phyloP scores from a whole-genome alignment of 2,329 filamentous ascomycete genomes.

The Cadophora gregata region DNA sequence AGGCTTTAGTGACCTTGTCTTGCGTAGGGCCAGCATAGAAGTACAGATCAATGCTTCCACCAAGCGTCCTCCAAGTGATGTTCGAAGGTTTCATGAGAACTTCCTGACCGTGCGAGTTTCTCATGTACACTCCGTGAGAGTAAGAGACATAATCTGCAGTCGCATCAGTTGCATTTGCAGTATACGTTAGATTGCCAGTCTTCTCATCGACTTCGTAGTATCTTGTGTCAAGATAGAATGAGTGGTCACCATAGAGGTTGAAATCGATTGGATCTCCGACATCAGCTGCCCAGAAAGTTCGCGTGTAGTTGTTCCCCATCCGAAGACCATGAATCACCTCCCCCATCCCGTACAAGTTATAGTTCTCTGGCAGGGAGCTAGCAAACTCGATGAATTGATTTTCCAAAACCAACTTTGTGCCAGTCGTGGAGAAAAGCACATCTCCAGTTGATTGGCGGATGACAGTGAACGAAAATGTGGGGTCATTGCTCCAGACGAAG shows the following conservation, averaged over 20 bases:
- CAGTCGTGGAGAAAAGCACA: constrained; percentile 70
- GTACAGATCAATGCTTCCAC: constrained; percentile 79
- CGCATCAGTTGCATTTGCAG: constrained; percentile 59
- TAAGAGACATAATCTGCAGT: constrained; percentile 65
- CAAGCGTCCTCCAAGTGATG: constrained; percentile 76
- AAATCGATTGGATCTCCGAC: constrained; percentile 66
- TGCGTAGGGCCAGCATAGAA: constrained; percentile 78
- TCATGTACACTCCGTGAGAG: constrained; percentile 78
- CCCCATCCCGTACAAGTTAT: constrained; percentile 78
- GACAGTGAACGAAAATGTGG: constrained; percentile 72
- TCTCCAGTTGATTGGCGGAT: constrained; percentile 65
- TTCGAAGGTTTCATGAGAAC: constrained; percentile 66
- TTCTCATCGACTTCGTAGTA: constrained; percentile 66
- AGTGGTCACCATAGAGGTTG: constrained; percentile 72
- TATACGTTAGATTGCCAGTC: constrained; percentile 56
- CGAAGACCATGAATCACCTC: constrained; percentile 75
- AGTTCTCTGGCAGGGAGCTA: constrained; percentile 69
- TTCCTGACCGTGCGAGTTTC: constrained; percentile 80
- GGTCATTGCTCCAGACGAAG: constrained; percentile 58
- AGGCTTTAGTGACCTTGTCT: constrained; percentile 71
- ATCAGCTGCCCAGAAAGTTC: constrained; percentile 73
- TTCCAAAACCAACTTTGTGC: constrained; percentile 71
- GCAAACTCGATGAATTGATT: constrained; percentile 80
- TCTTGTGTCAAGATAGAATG: constrained; percentile 80
- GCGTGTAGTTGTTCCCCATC: constrained; percentile 74